Evolutionary conservation across 495 filamentous ascomycete genomes (phyloP).

Genomic region (Apiosordaria backusii): DNA sequence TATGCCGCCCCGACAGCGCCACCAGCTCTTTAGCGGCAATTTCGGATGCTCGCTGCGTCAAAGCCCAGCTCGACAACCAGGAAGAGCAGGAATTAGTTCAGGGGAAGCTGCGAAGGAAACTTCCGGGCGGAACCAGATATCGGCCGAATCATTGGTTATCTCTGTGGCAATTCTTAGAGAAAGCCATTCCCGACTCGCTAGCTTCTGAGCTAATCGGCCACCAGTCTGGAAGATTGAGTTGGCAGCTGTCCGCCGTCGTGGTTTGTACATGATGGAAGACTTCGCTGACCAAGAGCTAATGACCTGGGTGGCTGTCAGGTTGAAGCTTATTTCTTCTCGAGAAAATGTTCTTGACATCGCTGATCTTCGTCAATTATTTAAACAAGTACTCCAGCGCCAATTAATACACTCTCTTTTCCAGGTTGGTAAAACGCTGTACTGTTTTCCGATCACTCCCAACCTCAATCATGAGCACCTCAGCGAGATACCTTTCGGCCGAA

Average conservation of each 20-base stretch:
- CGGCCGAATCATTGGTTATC: background rate
- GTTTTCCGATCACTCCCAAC: background rate
- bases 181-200: background rate
- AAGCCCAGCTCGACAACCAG: background rate
- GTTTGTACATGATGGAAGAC: background rate
- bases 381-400: background rate
- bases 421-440: background rate
- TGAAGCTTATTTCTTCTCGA: background rate
- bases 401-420: background rate
- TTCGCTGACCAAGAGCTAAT: background rate
- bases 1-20: constrained; percentile 17
- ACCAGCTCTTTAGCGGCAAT: background rate
- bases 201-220: background rate
- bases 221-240: background rate
- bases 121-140: background rate
- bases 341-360: background rate
- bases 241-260: background rate
- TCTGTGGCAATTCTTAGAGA: background rate
- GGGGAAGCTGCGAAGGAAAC: background rate
- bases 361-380: background rate
- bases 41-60: background rate
- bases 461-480: background rate
- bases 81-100: background rate
- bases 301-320: background rate
- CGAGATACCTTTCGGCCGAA: background rate